Evolutionary conservation across 306 rosid species (phyloP).

Genomic region (Astragalus membranaceus): DNA sequence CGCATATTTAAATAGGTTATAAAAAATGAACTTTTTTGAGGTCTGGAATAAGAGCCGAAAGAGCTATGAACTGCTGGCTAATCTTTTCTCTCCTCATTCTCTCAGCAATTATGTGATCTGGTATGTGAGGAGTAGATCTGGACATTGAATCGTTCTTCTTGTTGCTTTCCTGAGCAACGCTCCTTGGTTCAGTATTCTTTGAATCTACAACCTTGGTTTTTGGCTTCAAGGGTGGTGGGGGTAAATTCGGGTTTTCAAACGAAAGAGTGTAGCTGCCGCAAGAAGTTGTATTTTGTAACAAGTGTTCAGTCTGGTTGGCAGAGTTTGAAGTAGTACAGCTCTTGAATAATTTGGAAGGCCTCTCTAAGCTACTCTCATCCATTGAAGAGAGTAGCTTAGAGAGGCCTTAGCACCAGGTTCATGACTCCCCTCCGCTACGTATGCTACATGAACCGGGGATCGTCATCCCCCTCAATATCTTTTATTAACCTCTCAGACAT

Average conservation of each 20-base stretch:
- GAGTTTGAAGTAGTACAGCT: not conserved
- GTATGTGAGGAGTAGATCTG: constrained; percentile 33
- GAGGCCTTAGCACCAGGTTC: too few relatives aligned
- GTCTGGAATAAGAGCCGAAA: constrained; percentile 67
- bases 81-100: constrained; percentile 71
- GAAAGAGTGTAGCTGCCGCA: constrained; percentile 33
- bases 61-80: constrained; percentile 61
- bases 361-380: too few relatives aligned
- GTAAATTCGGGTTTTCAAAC: constrained; percentile 28
- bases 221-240: constrained; percentile 9
- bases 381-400: too few relatives aligned
- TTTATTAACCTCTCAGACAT: too few relatives aligned
- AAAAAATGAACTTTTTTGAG: constrained; percentile 53
- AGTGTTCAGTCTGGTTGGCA: not conserved
- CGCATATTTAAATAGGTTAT: not conserved
- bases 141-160: constrained; percentile 14
- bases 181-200: not conserved
- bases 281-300: constrained; percentile 25
- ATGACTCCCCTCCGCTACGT: too few relatives aligned
- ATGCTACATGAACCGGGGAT: too few relatives aligned
- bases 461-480: too few relatives aligned
- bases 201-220: constrained; percentile 32
- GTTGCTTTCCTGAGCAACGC: not conserved
- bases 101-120: constrained; percentile 74
- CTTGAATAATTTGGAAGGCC: too few relatives aligned